Evolutionary conservation across 176 grass and related monocot genomes (phyloP), one percentile per base, ranked within the genome.

Genomic region (Poa annua): DNA sequence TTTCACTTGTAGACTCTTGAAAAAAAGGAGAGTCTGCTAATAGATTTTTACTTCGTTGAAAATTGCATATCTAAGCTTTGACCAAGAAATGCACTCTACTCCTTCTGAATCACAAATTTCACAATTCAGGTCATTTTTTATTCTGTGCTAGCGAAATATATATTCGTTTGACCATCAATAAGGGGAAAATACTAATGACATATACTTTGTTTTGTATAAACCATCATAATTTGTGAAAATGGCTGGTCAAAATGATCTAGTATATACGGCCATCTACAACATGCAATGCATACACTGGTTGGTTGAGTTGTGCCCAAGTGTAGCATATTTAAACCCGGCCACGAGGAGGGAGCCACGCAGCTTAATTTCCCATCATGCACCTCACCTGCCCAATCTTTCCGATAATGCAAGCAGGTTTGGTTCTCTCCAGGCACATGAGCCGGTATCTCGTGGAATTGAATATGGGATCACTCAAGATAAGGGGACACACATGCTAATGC

Each of bases 401-500:
- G 57, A 65, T 78, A 78, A 83, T 77, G 41, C 63, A 82, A 45
- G 73, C 63, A 82, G 53, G 56, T 78, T 84, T 50, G 48, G 48
- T 50, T 54, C 4, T 26, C 74, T 82, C 66, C 60, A 66, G 74
- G 82, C 82, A 88, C 78, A 92, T 86, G 79, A 83, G 22, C 21
- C 49, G 74, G 74, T 86, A 82, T 82, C 78, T 42, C 78, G n/a
- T 42, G 73, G 77, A 83, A 74, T 83, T 88, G 86, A 82, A 79
- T 88, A 86, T 12, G 44, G 7, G 45, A 45, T 35, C 69, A 51
- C 34, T 77, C 14, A 25, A 88, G 64, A 91, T 91, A 77, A 84
- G 89, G 81, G 71, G 65, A 81, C 89, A 84, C 89, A 84, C 84
- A 83, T 90, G 88, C 56, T 78, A 82, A 86, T 85, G 83, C 88